Base-by-base conservation (phyloP, 83 land plant species). In the Larix sibirica region DNA sequence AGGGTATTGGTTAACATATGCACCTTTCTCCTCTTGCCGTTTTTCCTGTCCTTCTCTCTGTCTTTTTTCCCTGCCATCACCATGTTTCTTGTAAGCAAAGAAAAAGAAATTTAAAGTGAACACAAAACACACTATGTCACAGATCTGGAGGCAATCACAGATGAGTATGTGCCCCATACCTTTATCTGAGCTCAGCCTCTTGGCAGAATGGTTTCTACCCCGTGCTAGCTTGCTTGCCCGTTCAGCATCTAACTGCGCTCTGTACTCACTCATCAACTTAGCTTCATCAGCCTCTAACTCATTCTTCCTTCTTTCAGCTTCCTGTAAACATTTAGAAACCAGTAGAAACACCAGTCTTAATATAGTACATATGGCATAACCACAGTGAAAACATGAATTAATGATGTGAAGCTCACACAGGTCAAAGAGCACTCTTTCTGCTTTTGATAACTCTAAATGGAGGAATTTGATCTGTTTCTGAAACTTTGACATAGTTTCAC, bases 161-260 rank as follows among this genome's bases (percentile, higher is more conserved):
- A 79, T 63, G 54, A 6, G 14, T 71, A 79, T 65, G 28, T 38
- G 21, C 67, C 79, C n/a, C 77, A 12, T 74, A 89, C 93, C 97
- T 85, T 90, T 94, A 79, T 90, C 90, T 69, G 77, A 81, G 59
- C 70, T 80, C 33, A 84, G 88, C 80, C 87, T 88, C 81, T 88
- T 85, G 40, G 85, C 83, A 33, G 91, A 86, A 80, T 92, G 94
- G 82, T 97, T 97, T 65, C 89, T 91, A 18, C 99, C 99, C 61
- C 89, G 90, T 18, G 98, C 86, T 40, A 97, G 93, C 85, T 97
- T 97, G 24, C 81, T 76, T 82, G 96, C 99, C 58, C 99, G 93
- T 84, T 97, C 99, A 65, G 96, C 98, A 91, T 97, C 99, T 42
- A 97, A 85, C 79, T 96, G 98, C 69, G 99, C 99, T 85, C 99